Conservation (phyloP, 2,329 filamentous ascomycete genomes). For the Thielaviopsis punctulata region DNA sequence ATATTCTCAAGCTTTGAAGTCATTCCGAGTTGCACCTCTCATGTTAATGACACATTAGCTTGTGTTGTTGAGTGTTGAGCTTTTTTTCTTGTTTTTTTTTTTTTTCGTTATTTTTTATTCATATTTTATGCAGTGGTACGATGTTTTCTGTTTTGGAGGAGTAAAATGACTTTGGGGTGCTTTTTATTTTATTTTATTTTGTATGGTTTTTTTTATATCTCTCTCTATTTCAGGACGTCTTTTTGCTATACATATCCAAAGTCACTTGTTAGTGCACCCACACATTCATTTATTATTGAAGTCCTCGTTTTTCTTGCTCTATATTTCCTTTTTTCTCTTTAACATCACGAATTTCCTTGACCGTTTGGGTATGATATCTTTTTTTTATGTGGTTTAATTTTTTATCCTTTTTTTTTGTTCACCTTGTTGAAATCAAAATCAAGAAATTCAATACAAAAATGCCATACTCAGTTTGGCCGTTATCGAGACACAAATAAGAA, state of each 20-base stretch:
- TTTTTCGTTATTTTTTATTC: too few species aligned
- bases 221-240: neutral
- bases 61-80: neutral
- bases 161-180: slow-evolving; percentile 9
- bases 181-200: slow-evolving; percentile 4
- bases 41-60: neutral
- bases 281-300: slow-evolving; percentile 5
- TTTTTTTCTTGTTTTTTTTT: slow-evolving; percentile 4
- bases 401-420: neutral
- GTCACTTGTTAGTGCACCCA: neutral
- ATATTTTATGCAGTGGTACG: slow-evolving; percentile 10
- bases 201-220: neutral
- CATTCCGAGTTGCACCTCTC: slow-evolving; percentile 1
- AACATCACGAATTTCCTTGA: neutral
- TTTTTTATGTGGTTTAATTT: slow-evolving; percentile 2
- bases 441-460: neutral
- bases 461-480: neutral
- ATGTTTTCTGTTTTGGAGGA: slow-evolving; percentile 6
- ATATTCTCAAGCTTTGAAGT: neutral
- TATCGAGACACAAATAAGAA: neutral
- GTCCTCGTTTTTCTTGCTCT: neutral
- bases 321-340: slow-evolving; percentile 2
- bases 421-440: neutral
- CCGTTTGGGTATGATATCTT: slow-evolving; percentile 1
- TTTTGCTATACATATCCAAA: neutral